phyloP scores from a whole-genome alignment of 768 basidiomycete genomes.

The Boletellus emodensis region DNA sequence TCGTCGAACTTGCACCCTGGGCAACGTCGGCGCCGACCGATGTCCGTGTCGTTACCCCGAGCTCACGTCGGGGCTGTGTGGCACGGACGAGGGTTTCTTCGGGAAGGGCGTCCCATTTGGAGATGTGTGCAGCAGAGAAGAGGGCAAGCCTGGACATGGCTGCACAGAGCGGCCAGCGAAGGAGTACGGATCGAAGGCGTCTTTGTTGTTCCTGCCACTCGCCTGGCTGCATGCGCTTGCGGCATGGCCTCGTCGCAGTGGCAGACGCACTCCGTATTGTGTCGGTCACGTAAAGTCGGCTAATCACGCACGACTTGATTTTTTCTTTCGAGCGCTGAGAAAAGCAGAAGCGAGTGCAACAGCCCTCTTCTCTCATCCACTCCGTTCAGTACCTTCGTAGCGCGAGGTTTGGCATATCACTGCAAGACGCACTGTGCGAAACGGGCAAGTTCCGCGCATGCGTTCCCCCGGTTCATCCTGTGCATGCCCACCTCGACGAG shows the following conservation, averaged over 20 bases:
- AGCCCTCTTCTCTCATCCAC: no score
- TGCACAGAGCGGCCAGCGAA: neutral
- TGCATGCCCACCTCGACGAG: no score
- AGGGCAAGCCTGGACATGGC: slow-evolving; percentile 18
- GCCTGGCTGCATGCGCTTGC: slow-evolving; percentile 7
- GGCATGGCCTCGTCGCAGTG: slow-evolving; percentile 6
- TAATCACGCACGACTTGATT: no score
- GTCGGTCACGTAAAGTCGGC: no score
- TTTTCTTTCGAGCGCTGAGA: no score
- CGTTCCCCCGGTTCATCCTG: no score
- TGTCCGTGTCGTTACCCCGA: neutral
- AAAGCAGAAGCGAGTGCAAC: no score
- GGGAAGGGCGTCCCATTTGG: slow-evolving; percentile 22
- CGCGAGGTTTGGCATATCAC: no score
- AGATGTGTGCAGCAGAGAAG: slow-evolving; percentile 32
- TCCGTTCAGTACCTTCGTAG: no score
- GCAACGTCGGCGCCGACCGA: neutral
- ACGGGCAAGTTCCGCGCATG: no score
- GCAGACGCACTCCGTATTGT: no score
- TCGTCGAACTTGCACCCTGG: neutral
- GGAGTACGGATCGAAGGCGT: neutral
- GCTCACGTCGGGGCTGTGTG: neutral
- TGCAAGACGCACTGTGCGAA: no score
- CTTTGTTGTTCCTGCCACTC: neutral
- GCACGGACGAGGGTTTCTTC: neutral